Evolutionary conservation across 1,284 basidiomycete genomes (phyloP), one percentile per base, ranked within the genome.

Genomic region (Trametes sp.): DNA sequence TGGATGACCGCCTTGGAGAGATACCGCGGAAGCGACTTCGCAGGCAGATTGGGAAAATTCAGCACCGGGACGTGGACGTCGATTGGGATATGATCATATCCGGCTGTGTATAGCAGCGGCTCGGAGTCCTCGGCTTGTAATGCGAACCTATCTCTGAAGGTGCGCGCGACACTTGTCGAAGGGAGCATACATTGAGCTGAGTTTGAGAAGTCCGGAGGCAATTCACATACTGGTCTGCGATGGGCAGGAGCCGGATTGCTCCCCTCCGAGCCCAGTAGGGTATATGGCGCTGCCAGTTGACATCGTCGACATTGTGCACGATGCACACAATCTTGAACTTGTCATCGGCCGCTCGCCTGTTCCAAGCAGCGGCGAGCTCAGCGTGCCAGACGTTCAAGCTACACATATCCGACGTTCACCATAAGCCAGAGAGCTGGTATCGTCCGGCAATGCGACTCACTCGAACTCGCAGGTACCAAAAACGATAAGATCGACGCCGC

Each of bases 301-400:
- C 58, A 46, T 79, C 77, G 45, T 64, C 59, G 9, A 72, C 65
- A 59, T 79, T 73, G 49, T 80, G 78, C 1, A 78, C 77, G 9
- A 76, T 74, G 64, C 78, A 79, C 19, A 76, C 74, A n/a, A 79
- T 64, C 58, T 75, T 70, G 64, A 80, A 80, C 59, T 79, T 80
- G 59, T 75, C 72, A 3, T 66, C 69, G 0, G 60, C 61, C n/a
- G 73, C 71, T 14, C 78, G 74, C 13, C 69, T 58, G 57, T 78
- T 76, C 77, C 78, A 80, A 1, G 72, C 75, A 21, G 66, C 66
- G 14, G 77, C 58, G 14, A 80, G 71, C 2, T 70, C 71, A 31
- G 72, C 61, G 8, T 68, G 69, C 72, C 73, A 73, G 19, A 71
- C 33, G 21, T 57, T 50, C 63, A 67, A 13, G 51, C 66, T 67